Evolutionary conservation across 2,329 filamentous ascomycete genomes (phyloP), one percentile per base, ranked within the genome.

Genomic region (Ceratocystiopsis minuta): DNA sequence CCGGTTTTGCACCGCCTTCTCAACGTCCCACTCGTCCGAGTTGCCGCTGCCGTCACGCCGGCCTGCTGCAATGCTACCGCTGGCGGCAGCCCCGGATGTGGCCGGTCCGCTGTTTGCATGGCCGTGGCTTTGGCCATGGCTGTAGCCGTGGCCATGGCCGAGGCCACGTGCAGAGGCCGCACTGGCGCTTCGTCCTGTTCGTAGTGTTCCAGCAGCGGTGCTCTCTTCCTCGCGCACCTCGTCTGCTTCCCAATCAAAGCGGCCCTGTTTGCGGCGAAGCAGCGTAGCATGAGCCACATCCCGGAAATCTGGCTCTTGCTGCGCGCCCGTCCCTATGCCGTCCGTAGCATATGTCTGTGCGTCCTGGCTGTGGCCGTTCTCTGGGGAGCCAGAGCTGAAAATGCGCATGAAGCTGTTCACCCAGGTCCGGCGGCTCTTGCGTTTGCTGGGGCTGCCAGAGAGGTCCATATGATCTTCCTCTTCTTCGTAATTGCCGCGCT

Each of bases 1-100:
- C 17, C 80, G 62, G 45, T 71, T 71, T 60, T 84, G 77, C 2
- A 80, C 72, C 3, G 80, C 80, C 43, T 70, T 66, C 55, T 87
- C 81, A 34, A 87, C 73, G 51, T 86, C 81, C 80, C 80, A 83
- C 42, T 85, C 79, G 36, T 69, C 67, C 14, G 48, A 50, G 35
- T 50, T 44, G 34, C 48, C 48, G 24, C 48, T 50, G 34, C 43
- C 45, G 16, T 48, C 48, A 12, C 46, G 48, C 4, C 45, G 48
- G 2, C 48, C 48, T 0, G 42, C 42, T 2, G 36, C 43, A 6
- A 49, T 32, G n/a, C 34, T 46, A 16, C 45, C 45, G 36, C 24
- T 74, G 66, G 67, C 66, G 68, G 41, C 70, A 9, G 28, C n/a
- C 16, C 37, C 35, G 24, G 24, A 28, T 10, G 24, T 28, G 2